Conservation (phyloP, 257 asterid genomes). For the Lithospermum erythrorhizon region DNA sequence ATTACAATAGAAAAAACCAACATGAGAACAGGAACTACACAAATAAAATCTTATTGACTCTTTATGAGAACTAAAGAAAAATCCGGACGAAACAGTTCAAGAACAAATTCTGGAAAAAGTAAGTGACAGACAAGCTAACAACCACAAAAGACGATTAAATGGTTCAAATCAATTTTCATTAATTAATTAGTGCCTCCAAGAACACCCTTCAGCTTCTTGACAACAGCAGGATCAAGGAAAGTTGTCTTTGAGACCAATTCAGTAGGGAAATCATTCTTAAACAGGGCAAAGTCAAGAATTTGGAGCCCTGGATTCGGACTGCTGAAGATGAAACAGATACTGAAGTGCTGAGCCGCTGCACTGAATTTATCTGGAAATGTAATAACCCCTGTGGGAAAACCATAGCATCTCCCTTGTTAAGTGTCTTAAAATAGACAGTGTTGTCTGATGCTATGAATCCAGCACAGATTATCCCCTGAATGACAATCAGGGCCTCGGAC, state of each 20-base stretch:
- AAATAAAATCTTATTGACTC: too few species aligned
- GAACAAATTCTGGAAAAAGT: not conserved
- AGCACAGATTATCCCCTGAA: constrained; percentile 45
- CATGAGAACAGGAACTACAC: not conserved
- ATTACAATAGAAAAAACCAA: not conserved
- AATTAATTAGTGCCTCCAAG: constrained; percentile 63
- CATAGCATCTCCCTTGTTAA: constrained; percentile 55
- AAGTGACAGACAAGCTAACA: not conserved
- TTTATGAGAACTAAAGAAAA: not conserved
- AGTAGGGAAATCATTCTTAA: constrained; percentile 66
- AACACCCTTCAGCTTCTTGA: constrained; percentile 76
- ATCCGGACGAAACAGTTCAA: not conserved
- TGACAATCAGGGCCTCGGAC: constrained; percentile 43
- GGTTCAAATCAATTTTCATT: not conserved
- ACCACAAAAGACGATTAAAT: not conserved
- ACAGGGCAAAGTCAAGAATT: constrained; percentile 51
- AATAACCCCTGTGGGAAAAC: constrained; percentile 69
- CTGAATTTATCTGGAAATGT: constrained; percentile 68
- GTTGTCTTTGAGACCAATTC: constrained; percentile 49
- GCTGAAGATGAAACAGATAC: constrained; percentile 55
- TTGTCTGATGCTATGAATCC: constrained; percentile 64
- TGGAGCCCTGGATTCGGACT: constrained; percentile 62
- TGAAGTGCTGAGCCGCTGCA: constrained; percentile 25
- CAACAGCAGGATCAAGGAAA: constrained; percentile 53
- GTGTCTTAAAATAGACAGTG: constrained; percentile 34